Evolutionary conservation across 495 filamentous ascomycete species (phyloP).

Genomic region (Penicillium pancosmium): DNA sequence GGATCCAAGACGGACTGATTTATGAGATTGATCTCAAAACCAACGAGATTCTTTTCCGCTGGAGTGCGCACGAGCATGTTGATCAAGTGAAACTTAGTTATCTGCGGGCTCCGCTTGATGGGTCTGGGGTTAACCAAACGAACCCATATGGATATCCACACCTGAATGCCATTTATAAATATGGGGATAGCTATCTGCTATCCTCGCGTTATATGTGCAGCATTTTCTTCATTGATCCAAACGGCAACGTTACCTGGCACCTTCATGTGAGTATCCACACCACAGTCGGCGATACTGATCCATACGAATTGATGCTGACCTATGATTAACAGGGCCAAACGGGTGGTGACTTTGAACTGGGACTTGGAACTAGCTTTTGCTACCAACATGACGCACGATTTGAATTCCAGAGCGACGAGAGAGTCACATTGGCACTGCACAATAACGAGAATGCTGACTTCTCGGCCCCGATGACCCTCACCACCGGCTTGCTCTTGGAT

Average conservation of each 20-base stretch:
- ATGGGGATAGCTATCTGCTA: slow-evolving; percentile 39
- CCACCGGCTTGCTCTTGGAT: slow-evolving; percentile 30
- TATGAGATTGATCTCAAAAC: slow-evolving; percentile 52
- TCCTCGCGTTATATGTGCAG: slow-evolving; percentile 43
- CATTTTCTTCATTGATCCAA: slow-evolving; percentile 29
- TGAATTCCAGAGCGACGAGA: slow-evolving; percentile 16
- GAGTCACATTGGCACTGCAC: slow-evolving; percentile 26
- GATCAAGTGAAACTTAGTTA: slow-evolving; percentile 23
- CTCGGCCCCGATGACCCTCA: slow-evolving; percentile 18
- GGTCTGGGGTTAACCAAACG: slow-evolving; percentile 18
- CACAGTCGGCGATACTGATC: neutral
- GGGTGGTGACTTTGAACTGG: slow-evolving; percentile 40
- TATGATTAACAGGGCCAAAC: slow-evolving; percentile 28
- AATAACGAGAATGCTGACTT: slow-evolving; percentile 33
- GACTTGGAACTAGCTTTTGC: slow-evolving; percentile 23
- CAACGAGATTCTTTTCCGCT: slow-evolving; percentile 41
- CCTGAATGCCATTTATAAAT: slow-evolving; percentile 39
- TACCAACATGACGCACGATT: slow-evolving; percentile 38
- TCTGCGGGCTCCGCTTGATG: slow-evolving; percentile 16
- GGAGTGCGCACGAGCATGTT: slow-evolving; percentile 29
- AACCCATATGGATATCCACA: slow-evolving; percentile 44
- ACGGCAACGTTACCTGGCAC: slow-evolving; percentile 42
- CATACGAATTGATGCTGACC: neutral
- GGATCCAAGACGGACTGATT: slow-evolving; percentile 52
- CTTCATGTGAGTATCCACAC: slow-evolving; percentile 31